Conservation (phyloP, 495 filamentous ascomycete genomes). For the Aeminium ludgeri region DNA sequence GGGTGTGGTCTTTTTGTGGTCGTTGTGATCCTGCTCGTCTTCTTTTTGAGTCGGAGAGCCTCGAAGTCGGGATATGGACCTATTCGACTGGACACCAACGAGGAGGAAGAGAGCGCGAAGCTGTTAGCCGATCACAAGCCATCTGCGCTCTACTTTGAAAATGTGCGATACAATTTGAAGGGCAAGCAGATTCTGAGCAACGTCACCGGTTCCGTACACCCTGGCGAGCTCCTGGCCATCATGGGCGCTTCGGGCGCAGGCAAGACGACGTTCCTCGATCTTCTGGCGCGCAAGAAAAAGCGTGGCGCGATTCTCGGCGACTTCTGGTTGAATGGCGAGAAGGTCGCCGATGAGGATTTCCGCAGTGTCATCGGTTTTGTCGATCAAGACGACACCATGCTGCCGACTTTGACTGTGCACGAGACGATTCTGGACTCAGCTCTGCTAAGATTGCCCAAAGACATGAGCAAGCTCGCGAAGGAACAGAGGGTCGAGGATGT, state of each 20-base stretch:
- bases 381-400: constrained; percentile 96
- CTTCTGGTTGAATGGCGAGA: constrained; percentile 90
- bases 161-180: constrained; percentile 73
- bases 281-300: constrained; percentile 95
- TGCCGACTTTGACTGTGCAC: constrained; percentile 90
- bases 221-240: constrained; percentile 86
- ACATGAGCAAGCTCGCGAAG: constrained; percentile 76
- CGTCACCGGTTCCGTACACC: constrained; percentile 68
- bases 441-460: constrained; percentile 68
- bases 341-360: constrained; percentile 69
- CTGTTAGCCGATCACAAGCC: constrained; percentile 83
- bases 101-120: constrained; percentile 69
- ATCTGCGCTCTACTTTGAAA: constrained; percentile 72
- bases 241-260: constrained; percentile 97
- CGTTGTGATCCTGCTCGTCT: constrained; percentile 61
- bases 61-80: constrained; percentile 47
- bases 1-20: constrained; percentile 76
- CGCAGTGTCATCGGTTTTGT: constrained; percentile 89
- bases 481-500: constrained; percentile 82
- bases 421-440: constrained; percentile 95
- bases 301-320: constrained; percentile 60
- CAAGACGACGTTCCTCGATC: constrained; percentile 95
- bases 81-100: constrained; percentile 62
- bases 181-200: constrained; percentile 70
- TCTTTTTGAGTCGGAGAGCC: constrained; percentile 69